A percentile compares a stretch with the other conserved stretches of the same genome.
These are phyloP conservation scores for Thinopyrum elongatum DNA, from an alignment of 176 grass and related monocot species.

Conservation along the genomic window DNA sequence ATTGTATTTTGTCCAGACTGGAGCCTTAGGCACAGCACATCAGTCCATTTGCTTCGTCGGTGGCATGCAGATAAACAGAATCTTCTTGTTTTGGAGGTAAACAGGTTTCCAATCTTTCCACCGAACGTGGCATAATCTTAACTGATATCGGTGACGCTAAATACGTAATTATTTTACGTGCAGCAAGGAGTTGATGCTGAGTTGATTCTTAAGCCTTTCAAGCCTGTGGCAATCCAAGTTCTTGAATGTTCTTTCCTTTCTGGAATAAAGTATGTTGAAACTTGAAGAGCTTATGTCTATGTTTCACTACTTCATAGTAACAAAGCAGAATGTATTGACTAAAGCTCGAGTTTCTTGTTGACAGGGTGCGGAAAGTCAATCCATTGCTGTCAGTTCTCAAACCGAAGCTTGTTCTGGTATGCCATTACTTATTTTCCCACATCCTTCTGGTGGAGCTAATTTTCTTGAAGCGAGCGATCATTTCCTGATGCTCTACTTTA, in stretches of 20 bases:
- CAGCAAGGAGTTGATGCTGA: conserved; percentile 79
- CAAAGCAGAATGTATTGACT: conserved; percentile 6
- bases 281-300: neutral
- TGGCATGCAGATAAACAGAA: conserved; percentile 71
- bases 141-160: conserved; percentile 11
- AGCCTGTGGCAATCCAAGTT: conserved; percentile 59
- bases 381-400: conserved; percentile 60
- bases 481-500: neutral
- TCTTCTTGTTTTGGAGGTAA: conserved; percentile 85
- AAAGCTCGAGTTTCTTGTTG: conserved; percentile 19
- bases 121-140: neutral
- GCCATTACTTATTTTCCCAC: neutral
- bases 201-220: conserved; percentile 72
- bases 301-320: conserved; percentile 7
- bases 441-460: neutral
- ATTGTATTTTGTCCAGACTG: conserved; percentile 81
- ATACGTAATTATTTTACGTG: conserved; percentile 19
- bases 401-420: conserved; percentile 79
- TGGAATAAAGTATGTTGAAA: conserved; percentile 62
- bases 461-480: neutral
- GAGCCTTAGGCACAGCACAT: conserved; percentile 68
- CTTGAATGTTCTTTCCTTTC: conserved; percentile 95
- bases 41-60: conserved; percentile 75
- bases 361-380: conserved; percentile 54
- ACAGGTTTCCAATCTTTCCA: neutral